These are phyloP conservation scores for Wilcoxina mikolae DNA, from an alignment of 495 filamentous ascomycete species.

Conservation along the genomic window DNA sequence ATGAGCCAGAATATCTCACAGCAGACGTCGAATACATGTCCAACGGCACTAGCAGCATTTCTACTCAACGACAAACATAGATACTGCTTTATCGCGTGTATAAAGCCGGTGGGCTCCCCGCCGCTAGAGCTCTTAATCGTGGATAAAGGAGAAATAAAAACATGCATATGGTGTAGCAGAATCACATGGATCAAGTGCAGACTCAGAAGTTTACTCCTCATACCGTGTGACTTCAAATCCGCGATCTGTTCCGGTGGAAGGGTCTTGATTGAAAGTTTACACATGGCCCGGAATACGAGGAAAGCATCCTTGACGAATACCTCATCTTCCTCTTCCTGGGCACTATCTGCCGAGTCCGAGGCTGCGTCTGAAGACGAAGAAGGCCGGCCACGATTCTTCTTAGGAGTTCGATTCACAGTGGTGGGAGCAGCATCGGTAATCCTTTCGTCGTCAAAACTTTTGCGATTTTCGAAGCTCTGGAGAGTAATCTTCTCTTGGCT, in stretches of 20 bases:
- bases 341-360: conserved; percentile 37
- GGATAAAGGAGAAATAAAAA: conserved; percentile 77
- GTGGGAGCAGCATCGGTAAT: conserved; percentile 84
- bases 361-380: conserved; percentile 37
- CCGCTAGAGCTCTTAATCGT: conserved; percentile 77
- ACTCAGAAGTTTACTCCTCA: conserved; percentile 93
- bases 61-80: conserved; percentile 84
- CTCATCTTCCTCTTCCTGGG: conserved; percentile 80
- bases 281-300: conserved; percentile 91
- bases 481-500: conserved; percentile 67
- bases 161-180: conserved; percentile 73
- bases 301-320: conserved; percentile 94
- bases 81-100: conserved; percentile 94
- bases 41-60: conserved; percentile 86
- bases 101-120: conserved; percentile 71
- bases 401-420: conserved; percentile 62
- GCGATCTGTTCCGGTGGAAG: conserved; percentile 78
- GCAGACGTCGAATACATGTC: conserved; percentile 81
- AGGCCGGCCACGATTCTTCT: conserved; percentile 37
- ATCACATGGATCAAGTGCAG: conserved; percentile 87
- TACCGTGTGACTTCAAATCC: conserved; percentile 81
- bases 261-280: conserved; percentile 87
- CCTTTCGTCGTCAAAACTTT: conserved; percentile 80
- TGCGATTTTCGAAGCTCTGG: conserved; percentile 86
- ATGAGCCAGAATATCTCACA: conserved; percentile 98